phyloP scores from a whole-genome alignment of 2,329 filamentous ascomycete species.

The Colletotrichum lupini region DNA sequence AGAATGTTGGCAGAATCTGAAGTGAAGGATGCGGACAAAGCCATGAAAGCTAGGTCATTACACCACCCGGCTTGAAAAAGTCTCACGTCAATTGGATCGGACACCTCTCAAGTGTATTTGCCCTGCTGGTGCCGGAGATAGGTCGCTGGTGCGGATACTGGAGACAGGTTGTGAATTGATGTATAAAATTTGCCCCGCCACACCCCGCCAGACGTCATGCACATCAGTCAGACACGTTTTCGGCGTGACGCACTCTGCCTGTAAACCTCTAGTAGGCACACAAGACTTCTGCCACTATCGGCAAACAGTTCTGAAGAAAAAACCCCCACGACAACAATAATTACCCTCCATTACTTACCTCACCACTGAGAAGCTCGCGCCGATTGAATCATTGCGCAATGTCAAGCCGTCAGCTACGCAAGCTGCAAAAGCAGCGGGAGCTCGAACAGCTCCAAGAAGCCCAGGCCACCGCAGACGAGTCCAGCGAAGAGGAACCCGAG shows the following conservation, averaged over 20 bases:
- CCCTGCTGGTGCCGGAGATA: too few relatives aligned
- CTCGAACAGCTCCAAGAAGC: conserved; percentile 45
- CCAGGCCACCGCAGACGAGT: conserved; percentile 45
- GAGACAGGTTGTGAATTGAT: neutral
- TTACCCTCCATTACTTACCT: neutral
- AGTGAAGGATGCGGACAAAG: neutral
- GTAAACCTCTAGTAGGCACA: neutral
- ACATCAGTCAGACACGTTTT: conserved; percentile 30
- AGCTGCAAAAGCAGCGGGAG: conserved; percentile 62
- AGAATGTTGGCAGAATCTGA: neutral
- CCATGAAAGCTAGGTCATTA: neutral
- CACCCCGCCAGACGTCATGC: conserved; percentile 37
- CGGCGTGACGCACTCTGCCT: conserved; percentile 32
- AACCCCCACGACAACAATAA: neutral
- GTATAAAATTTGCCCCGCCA: conserved; percentile 25
- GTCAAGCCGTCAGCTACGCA: conserved; percentile 64
- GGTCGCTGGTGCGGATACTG: too few relatives aligned
- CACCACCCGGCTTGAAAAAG: too few relatives aligned
- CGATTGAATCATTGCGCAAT: conserved; percentile 44
- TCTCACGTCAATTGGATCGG: too few relatives aligned
- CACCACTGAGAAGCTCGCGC: neutral
- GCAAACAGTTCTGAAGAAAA: neutral
- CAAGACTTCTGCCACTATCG: neutral
- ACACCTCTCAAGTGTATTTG: too few relatives aligned
- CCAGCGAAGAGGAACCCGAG: conserved; percentile 43